Percentiles rank a stretch among this genome's conserved stretches.
Conservation (phyloP, 164 flowering plant species). For the Santalum album region DNA sequence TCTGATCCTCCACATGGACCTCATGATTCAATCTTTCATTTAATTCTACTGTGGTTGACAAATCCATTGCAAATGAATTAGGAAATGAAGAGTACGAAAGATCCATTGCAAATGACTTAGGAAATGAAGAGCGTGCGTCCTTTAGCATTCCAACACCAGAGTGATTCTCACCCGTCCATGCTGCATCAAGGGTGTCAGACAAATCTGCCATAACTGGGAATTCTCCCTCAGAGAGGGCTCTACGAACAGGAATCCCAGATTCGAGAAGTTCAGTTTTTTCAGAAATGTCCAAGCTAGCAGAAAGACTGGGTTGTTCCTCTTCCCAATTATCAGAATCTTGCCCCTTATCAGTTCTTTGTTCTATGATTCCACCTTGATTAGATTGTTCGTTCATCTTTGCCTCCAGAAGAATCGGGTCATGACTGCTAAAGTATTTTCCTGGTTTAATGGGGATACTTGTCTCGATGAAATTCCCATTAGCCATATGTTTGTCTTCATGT, state of each 20-base stretch:
- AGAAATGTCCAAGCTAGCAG: slow-evolving; percentile 13
- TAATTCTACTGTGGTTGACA: too few relatives aligned
- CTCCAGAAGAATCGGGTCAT: slow-evolving; percentile 33
- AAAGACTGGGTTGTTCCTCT: slow-evolving; percentile 14
- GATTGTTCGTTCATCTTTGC: slow-evolving; percentile 15
- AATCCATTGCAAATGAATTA: slow-evolving; percentile 16
- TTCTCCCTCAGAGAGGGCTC: slow-evolving; percentile 67
- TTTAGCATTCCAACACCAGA: slow-evolving; percentile 22
- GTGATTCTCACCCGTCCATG: slow-evolving; percentile 83
- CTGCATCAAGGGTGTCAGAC: slow-evolving; percentile 88
- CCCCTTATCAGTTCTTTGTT: slow-evolving; percentile 15
- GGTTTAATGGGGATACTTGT: slow-evolving; percentile 13
- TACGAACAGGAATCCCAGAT: slow-evolving; percentile 27
- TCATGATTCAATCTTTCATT: too few relatives aligned
- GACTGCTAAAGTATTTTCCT: slow-evolving; percentile 10
- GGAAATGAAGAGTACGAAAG: too few relatives aligned
- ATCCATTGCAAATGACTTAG: slow-evolving; percentile 29
- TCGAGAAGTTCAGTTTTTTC: slow-evolving; percentile 28
- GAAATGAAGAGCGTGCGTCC: slow-evolving; percentile 18
- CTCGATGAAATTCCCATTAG: slow-evolving; percentile 26
- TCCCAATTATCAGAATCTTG: slow-evolving; percentile 14
- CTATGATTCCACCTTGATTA: slow-evolving; percentile 14
- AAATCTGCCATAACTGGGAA: slow-evolving; percentile 38
- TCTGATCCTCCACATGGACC: slow-evolving; percentile 32
- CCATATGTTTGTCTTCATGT: slow-evolving; percentile 24